A percentile compares a stretch with the other conserved stretches of the same genome.
phyloP scores from a whole-genome alignment of 2,329 filamentous ascomycete species.

The Aspergillus sp. region DNA sequence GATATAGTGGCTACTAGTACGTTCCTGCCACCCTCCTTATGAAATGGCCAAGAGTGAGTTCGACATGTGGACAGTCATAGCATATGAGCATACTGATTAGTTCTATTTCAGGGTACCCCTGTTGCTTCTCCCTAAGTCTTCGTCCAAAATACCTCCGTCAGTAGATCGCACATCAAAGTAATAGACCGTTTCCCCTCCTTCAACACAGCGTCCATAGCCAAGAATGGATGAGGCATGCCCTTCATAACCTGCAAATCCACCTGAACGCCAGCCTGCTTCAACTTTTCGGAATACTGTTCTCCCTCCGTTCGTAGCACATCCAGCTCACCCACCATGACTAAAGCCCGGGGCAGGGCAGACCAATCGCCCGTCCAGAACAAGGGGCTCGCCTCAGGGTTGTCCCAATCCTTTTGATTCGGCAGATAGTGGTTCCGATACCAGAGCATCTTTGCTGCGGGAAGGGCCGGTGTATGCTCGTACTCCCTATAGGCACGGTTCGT shows the following conservation, averaged over 20 bases:
- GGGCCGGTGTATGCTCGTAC: constrained; percentile 55
- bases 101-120: not conserved
- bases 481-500: constrained; percentile 53
- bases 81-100: not conserved
- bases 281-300: constrained; percentile 53
- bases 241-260: constrained; percentile 55
- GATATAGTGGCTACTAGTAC: too few species aligned
- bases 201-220: constrained; percentile 60
- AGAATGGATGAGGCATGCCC: constrained; percentile 61
- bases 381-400: constrained; percentile 57
- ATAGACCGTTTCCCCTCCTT: constrained; percentile 56
- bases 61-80: not conserved
- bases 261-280: constrained; percentile 50
- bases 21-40: too few species aligned
- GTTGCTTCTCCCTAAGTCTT: not conserved
- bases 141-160: constrained; percentile 36
- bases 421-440: constrained; percentile 64
- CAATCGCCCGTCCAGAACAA: constrained; percentile 56
- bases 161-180: constrained; percentile 46
- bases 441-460: constrained; percentile 60
- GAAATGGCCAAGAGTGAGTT: not conserved
- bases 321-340: constrained; percentile 58
- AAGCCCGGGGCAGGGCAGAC: constrained; percentile 52
- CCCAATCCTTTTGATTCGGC: constrained; percentile 50
- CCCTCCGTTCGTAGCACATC: constrained; percentile 61